Base-by-base conservation (phyloP, 2,329 filamentous ascomycete species). In the Alternaria incomplexa region DNA sequence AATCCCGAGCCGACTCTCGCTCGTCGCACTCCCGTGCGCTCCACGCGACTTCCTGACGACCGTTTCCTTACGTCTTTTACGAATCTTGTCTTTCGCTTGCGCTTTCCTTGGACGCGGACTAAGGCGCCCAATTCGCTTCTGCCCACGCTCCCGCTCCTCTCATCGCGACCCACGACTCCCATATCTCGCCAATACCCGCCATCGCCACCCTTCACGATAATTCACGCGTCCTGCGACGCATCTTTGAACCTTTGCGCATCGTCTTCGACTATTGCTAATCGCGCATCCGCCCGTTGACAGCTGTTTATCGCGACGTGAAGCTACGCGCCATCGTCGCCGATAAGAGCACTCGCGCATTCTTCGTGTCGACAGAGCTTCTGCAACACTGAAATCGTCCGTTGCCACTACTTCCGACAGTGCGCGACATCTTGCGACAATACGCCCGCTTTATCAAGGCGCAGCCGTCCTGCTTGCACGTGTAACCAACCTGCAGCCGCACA, bases 401-500 rank as follows among this genome's bases (percentile, higher is more conserved):
- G 25, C 45, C 45, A 45, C 60, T 67, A 61, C 61, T 64, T 64
- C 50, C 48, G 56, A 63, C 46, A 43, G 65, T 65, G 70, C 70
- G 71, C 73, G 56, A 66, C 64, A 54, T 65, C 67, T 68, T 66
- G 63, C 62, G 56, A 67, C 62, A 59, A 58, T 64, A 64, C 59
- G 54, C 56, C 40, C 57, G 56, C 68, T 61, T 46, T 59, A 61
- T 48, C 67, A 67, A 72, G 67, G 59, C 73, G 64, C 68, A 60
- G 53, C 62, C 65, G 68, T 69, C 65, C 68, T 67, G 62, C 65
- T 73, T 68, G 69, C 65, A 66, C 62, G 74, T 78, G 75, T 76
- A 76, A 77, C 75, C 59, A 54, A 52, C 63, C 60, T 73, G 73
- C 71, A 72, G 70, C 69, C 69, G 71, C 74, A 76, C 72, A 68